Percentiles rank a stretch among this genome's conserved stretches.
Evolutionary conservation across 495 filamentous ascomycete species (phyloP).

Genomic region (Gamarada debralockiae): DNA sequence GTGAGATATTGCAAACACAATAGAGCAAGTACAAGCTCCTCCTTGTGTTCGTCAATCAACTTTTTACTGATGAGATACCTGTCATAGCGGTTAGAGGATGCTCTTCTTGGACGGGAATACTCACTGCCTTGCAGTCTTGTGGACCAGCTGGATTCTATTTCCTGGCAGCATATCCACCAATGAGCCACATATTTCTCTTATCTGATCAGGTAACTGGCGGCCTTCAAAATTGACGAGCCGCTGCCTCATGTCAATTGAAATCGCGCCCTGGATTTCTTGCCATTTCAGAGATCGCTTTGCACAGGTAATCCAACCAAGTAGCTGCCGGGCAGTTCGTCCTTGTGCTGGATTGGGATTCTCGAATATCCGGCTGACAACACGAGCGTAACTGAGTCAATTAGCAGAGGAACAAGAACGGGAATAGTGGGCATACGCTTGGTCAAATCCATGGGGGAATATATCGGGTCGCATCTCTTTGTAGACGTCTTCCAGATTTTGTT

Average conservation of each 20-base stretch:
- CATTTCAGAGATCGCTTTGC: constrained; percentile 41
- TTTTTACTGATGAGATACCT: constrained; percentile 20
- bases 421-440: constrained; percentile 33
- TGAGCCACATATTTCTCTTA: constrained; percentile 40
- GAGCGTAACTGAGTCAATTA: constrained; percentile 31
- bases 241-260: constrained; percentile 28
- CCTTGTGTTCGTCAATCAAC: constrained; percentile 15
- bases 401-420: not conserved
- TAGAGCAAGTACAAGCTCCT: constrained; percentile 28
- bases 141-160: constrained; percentile 36
- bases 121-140: constrained; percentile 40
- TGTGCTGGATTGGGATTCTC: constrained; percentile 15
- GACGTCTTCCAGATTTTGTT: constrained; percentile 27
- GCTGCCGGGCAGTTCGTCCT: constrained; percentile 26
- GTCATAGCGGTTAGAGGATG: constrained; percentile 18
- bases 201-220: constrained; percentile 27
- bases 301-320: constrained; percentile 42
- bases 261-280: constrained; percentile 43
- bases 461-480: constrained; percentile 11
- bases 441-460: constrained; percentile 19
- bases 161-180: constrained; percentile 35
- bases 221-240: constrained; percentile 23
- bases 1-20: constrained; percentile 32
- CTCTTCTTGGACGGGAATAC: constrained; percentile 14
- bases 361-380: constrained; percentile 35